These are phyloP conservation scores for Phyllosticta paracitricarpa DNA, from an alignment of 2,329 filamentous ascomycete genomes.

Conservation along the genomic window DNA sequence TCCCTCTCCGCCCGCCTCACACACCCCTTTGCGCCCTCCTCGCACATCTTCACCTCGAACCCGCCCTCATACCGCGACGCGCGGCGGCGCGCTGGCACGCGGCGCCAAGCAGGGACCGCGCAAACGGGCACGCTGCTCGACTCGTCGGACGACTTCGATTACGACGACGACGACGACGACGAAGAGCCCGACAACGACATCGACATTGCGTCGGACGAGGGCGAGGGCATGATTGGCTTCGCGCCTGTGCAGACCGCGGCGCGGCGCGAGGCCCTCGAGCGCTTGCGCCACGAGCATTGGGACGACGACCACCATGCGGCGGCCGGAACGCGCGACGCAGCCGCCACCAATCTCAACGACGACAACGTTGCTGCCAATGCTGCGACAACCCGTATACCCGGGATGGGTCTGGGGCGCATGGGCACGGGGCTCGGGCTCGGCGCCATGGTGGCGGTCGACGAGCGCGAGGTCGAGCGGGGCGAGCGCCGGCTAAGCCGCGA, in stretches of 20 bases:
- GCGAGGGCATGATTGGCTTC: constrained; percentile 39
- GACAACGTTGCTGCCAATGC: not conserved
- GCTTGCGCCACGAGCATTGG: constrained; percentile 16
- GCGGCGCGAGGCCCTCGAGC: constrained; percentile 29
- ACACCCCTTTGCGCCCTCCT: not conserved
- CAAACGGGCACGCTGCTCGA: not conserved
- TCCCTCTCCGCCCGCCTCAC: constrained; percentile 1
- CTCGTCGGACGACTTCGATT: not conserved
- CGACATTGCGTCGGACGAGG: constrained; percentile 34
- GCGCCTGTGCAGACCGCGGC: constrained; percentile 23
- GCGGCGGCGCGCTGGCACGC: constrained; percentile 1
- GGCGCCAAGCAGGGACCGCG: not conserved
- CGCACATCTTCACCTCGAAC: not conserved
- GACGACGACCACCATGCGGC: constrained; percentile 11
- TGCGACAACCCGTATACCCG: not conserved
- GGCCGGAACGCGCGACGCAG: constrained; percentile 4
- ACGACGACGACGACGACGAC: constrained; percentile 12
- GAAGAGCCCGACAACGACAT: constrained; percentile 7
- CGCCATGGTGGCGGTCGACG: not conserved
- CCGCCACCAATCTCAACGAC: not conserved
- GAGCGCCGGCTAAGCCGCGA: constrained; percentile 64
- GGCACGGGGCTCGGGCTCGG: not conserved
- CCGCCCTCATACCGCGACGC: not conserved
- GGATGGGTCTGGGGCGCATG: not conserved
- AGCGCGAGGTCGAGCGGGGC: constrained; percentile 32